These are phyloP conservation scores for Pseudogymnoascus sp. DNA, from an alignment of 2,329 filamentous ascomycete genomes.

Conservation along the genomic window DNA sequence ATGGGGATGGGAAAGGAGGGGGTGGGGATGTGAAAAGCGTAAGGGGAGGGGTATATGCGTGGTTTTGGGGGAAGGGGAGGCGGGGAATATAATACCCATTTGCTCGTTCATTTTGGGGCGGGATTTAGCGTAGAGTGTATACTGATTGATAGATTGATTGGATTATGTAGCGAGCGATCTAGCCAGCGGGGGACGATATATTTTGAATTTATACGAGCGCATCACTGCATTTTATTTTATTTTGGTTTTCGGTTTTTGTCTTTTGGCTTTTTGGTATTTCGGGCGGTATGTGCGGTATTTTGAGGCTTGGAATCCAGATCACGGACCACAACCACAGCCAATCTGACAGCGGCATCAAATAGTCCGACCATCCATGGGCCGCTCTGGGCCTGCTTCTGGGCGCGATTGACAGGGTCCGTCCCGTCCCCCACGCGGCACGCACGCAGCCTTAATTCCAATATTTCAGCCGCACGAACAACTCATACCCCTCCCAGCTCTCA, in stretches of 20 bases:
- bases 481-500: background rate
- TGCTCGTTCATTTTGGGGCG: background rate
- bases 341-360: background rate
- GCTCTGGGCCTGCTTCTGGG: background rate
- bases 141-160: background rate
- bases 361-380: background rate
- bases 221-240: background rate
- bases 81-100: conserved; percentile 9
- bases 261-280: background rate
- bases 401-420: background rate
- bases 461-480: conserved; percentile 1
- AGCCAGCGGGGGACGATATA: background rate
- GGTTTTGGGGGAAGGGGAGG: background rate
- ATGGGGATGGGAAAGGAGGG: background rate
- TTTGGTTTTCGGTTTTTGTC: background rate
- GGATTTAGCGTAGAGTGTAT: conserved; percentile 5
- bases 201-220: background rate
- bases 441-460: background rate
- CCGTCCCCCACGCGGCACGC: background rate
- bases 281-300: background rate
- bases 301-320: background rate
- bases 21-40: background rate
- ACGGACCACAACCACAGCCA: background rate
- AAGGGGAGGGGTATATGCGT: background rate
- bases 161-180: conserved; percentile 1